These are phyloP conservation scores for Mycena olivaceomarginata DNA, from an alignment of 768 basidiomycete species.

Conservation along the genomic window DNA sequence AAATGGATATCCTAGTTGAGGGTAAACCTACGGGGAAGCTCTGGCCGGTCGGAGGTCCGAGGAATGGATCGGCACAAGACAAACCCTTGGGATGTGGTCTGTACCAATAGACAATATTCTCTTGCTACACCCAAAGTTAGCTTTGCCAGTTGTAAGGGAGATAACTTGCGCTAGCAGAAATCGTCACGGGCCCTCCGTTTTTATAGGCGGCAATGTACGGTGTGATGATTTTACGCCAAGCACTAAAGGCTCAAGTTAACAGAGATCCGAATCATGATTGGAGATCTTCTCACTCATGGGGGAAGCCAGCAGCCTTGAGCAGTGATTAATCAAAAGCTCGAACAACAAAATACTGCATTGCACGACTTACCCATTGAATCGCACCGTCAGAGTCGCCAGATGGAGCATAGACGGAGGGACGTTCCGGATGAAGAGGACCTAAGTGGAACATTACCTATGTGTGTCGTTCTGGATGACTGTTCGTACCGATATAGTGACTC, in stretches of 20 bases:
- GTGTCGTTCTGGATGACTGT: not conserved
- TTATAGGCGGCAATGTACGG: slow-evolving; percentile 12
- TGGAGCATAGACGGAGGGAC: slow-evolving; percentile 11
- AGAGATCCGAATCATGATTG: not conserved
- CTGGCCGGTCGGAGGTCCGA: slow-evolving; percentile 1
- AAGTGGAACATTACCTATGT: not conserved
- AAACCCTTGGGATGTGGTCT: slow-evolving; percentile 8
- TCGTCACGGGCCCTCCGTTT: slow-evolving; percentile 5
- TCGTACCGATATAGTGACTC: slow-evolving; percentile 15
- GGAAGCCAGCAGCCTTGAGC: not conserved
- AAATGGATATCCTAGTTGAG: not conserved
- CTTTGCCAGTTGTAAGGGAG: not conserved
- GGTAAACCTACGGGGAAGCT: slow-evolving; percentile 3
- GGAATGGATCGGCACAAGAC: not conserved
- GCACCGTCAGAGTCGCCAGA: slow-evolving; percentile 3
- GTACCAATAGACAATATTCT: slow-evolving; percentile 9
- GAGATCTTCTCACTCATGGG: not conserved
- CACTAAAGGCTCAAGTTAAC: not conserved
- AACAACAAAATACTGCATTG: not conserved
- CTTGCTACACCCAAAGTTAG: not conserved
- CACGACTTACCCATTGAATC: slow-evolving; percentile 1
- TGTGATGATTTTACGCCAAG: slow-evolving; percentile 13
- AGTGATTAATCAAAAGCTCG: not conserved
- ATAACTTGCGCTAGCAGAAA: slow-evolving; percentile 1
- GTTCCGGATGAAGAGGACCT: slow-evolving; percentile 7